Evolutionary conservation across 495 filamentous ascomycete genomes (phyloP).

Genomic region (Amniculicola lignicola): DNA sequence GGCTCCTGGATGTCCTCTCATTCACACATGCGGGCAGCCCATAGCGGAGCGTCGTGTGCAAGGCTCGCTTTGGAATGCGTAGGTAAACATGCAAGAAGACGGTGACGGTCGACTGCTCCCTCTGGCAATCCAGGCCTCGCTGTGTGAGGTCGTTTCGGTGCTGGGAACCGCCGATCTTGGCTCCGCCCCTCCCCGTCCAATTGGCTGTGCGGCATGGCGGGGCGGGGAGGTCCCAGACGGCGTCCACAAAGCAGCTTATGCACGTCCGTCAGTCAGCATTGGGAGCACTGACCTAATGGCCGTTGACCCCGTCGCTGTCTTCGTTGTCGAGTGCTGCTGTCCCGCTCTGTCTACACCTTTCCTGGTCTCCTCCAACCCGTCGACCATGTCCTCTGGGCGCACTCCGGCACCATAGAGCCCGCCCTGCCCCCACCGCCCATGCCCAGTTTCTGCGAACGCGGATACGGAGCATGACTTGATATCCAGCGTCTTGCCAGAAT

Average conservation of each 20-base stretch:
- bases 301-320: background rate
- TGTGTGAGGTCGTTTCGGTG: background rate
- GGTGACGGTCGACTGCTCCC: too few relatives aligned
- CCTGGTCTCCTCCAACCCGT: too few relatives aligned
- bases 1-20: too few relatives aligned
- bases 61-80: too few relatives aligned
- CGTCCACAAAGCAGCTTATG: too few relatives aligned
- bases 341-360: background rate
- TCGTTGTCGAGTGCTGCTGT: background rate
- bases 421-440: background rate
- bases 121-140: too few relatives aligned
- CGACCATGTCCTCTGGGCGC: constrained; percentile 5
- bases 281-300: background rate
- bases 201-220: too few relatives aligned
- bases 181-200: too few relatives aligned
- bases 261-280: constrained; percentile 5
- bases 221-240: too few relatives aligned
- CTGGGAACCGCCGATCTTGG: background rate
- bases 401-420: background rate
- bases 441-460: background rate
- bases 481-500: constrained; percentile 3
- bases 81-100: too few relatives aligned
- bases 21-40: too few relatives aligned
- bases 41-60: too few relatives aligned
- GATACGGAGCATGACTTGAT: constrained; percentile 11